phyloP scores from a whole-genome alignment of 106 monocot species.

The Dioscorea zingiberensis region DNA sequence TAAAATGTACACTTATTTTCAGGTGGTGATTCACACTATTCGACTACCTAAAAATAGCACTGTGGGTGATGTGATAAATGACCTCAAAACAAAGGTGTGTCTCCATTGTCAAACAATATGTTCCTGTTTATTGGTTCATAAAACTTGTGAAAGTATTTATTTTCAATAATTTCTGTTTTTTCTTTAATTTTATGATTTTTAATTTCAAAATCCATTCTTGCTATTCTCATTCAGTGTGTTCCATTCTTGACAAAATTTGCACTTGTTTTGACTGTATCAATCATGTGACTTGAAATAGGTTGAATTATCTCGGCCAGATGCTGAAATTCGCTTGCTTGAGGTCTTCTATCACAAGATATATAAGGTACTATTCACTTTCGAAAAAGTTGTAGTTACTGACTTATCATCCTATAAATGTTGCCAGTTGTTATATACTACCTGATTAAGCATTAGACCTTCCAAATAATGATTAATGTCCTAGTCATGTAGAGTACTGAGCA shows the following conservation, averaged over 20 bases:
- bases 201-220: neutral
- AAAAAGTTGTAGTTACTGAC: too few species aligned
- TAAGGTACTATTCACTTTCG: conserved; percentile 41
- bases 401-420: neutral
- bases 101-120: neutral
- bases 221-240: neutral
- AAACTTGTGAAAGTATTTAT: too few species aligned
- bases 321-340: conserved; percentile 78
- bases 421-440: neutral
- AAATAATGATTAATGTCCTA: too few species aligned
- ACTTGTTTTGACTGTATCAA: neutral
- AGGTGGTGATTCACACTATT: conserved; percentile 84
- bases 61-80: conserved; percentile 86
- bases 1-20: conserved; percentile 13
- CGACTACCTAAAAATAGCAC: conserved; percentile 92
- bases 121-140: too few species aligned
- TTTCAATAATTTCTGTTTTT: too few species aligned
- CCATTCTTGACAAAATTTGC: neutral
- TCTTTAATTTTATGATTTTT: neutral
- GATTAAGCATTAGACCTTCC: too few species aligned
- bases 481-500: too few species aligned
- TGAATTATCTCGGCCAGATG: conserved; percentile 67
- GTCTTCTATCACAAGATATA: conserved; percentile 87
- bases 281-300: conserved; percentile 36
- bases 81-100: conserved; percentile 81